Evolutionary conservation across 1,284 basidiomycete species (phyloP).

Genomic region (Ceratorhiza oryzae-sativae): DNA sequence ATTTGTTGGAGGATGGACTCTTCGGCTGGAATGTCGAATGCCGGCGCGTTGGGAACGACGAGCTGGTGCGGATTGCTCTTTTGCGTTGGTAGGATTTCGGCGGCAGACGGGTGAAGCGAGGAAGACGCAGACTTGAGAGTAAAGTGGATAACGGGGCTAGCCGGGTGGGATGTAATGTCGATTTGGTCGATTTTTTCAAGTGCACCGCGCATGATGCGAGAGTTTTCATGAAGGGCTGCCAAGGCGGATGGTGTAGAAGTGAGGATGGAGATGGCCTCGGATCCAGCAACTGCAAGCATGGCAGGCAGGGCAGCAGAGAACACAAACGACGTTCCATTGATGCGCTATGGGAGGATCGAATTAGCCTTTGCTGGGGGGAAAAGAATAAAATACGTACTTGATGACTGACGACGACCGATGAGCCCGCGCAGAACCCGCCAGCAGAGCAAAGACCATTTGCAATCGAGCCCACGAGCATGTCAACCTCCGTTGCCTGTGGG

Average conservation of each 20-base stretch:
- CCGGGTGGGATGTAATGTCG: slow-evolving; percentile 82
- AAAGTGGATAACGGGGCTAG: slow-evolving; percentile 89
- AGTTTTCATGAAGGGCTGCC: slow-evolving; percentile 79
- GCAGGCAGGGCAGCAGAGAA: slow-evolving; percentile 96
- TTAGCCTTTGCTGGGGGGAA: background rate
- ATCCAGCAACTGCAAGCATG: slow-evolving; percentile 85
- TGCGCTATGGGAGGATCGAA: slow-evolving; percentile 66
- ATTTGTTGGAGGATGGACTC: slow-evolving; percentile 85
- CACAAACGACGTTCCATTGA: slow-evolving; percentile 95
- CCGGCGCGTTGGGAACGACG: slow-evolving; percentile 54
- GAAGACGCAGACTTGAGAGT: slow-evolving; percentile 57
- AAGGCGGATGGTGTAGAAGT: slow-evolving; percentile 77
- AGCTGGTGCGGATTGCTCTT: slow-evolving; percentile 58
- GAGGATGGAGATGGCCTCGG: slow-evolving; percentile 82
- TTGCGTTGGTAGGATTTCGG: slow-evolving; percentile 38
- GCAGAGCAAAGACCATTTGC: slow-evolving; percentile 83
- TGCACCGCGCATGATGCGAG: slow-evolving; percentile 73
- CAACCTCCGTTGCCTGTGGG: slow-evolving; percentile 69
- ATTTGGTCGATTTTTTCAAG: slow-evolving; percentile 82
- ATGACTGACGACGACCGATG: slow-evolving; percentile 83
- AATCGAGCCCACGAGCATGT: slow-evolving; percentile 86
- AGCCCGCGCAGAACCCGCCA: slow-evolving; percentile 97
- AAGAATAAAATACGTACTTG: slow-evolving; percentile 61
- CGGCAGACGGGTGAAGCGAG: slow-evolving; percentile 47
- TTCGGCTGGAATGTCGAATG: slow-evolving; percentile 71